Evolutionary conservation across 805 yeast species (phyloP).

Genomic region (Ascoidea rubescens): DNA sequence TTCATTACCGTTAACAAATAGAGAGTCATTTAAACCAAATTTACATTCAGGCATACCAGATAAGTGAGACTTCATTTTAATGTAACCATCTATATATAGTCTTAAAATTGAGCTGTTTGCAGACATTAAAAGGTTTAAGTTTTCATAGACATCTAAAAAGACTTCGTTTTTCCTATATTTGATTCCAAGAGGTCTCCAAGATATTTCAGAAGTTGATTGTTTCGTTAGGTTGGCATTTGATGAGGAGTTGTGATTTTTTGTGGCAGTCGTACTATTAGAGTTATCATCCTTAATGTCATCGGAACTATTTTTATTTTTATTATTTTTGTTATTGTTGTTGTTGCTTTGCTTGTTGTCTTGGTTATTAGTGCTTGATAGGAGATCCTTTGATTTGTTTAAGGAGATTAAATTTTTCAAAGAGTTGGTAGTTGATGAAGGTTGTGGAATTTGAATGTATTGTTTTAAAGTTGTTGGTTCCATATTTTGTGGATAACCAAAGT

Average conservation of each 20-base stretch:
- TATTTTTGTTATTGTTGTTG: background rate
- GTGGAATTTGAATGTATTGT: slow-evolving; percentile 22
- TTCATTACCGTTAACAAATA: slow-evolving; percentile 15
- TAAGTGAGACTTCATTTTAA: slow-evolving; percentile 55
- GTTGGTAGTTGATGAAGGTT: slow-evolving; percentile 10
- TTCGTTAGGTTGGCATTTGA: slow-evolving; percentile 16
- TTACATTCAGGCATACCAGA: slow-evolving; percentile 77
- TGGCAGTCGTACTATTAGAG: background rate
- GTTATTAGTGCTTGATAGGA: too few species aligned
- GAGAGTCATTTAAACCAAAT: slow-evolving; percentile 58
- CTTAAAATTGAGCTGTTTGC: slow-evolving; percentile 50
- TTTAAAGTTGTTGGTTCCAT: slow-evolving; percentile 35
- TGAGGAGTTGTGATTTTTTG: background rate
- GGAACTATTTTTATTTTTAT: background rate
- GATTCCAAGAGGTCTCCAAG: slow-evolving; percentile 64
- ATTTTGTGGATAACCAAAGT: slow-evolving; percentile 65
- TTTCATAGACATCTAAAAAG: slow-evolving; percentile 62
- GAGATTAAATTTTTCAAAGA: background rate
- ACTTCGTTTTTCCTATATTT: slow-evolving; percentile 76
- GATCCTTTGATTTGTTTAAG: background rate
- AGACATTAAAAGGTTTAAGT: slow-evolving; percentile 54
- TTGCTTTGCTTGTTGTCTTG: background rate
- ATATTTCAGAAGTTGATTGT: slow-evolving; percentile 26
- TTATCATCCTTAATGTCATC: slow-evolving; percentile 1
- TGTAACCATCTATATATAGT: slow-evolving; percentile 64